Conservation (phyloP, 768 basidiomycete species). For the Russula vinacea region DNA sequence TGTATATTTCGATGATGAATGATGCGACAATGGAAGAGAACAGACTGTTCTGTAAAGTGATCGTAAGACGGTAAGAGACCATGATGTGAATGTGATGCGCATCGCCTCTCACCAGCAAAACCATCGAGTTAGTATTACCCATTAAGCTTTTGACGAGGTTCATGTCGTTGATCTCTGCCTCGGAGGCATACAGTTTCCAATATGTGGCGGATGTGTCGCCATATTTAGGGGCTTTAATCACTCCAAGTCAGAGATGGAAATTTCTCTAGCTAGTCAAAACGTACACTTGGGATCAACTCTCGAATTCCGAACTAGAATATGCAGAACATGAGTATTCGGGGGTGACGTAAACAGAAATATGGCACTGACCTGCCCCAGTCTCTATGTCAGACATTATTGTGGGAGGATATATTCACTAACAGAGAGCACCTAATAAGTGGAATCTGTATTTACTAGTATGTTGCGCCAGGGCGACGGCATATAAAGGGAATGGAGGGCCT, state of each 20-base stretch:
- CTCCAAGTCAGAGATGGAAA: background rate
- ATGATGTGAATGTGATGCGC: background rate
- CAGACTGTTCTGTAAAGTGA: constrained; percentile 14
- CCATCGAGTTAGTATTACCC: constrained; percentile 26
- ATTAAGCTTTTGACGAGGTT: constrained; percentile 22
- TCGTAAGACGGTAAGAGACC: background rate
- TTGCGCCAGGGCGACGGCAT: background rate
- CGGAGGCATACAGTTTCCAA: constrained; percentile 25
- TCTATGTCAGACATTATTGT: background rate
- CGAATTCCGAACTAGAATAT: no score
- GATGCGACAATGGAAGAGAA: constrained; percentile 30
- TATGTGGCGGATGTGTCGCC: constrained; percentile 23
- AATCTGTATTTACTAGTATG: background rate
- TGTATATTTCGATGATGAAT: constrained; percentile 30
- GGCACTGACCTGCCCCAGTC: no score
- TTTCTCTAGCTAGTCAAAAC: background rate
- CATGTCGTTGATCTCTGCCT: constrained; percentile 22
- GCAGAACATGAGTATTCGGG: no score
- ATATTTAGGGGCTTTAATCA: constrained; percentile 4
- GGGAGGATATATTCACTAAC: background rate
- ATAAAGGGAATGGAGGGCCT: no score
- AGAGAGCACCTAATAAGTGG: background rate
- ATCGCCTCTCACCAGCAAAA: constrained; percentile 24
- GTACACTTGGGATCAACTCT: no score
- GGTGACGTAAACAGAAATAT: no score